These are phyloP conservation scores for Ceratocystis huliohia DNA, from an alignment of 2,329 filamentous ascomycete genomes.

Conservation along the genomic window DNA sequence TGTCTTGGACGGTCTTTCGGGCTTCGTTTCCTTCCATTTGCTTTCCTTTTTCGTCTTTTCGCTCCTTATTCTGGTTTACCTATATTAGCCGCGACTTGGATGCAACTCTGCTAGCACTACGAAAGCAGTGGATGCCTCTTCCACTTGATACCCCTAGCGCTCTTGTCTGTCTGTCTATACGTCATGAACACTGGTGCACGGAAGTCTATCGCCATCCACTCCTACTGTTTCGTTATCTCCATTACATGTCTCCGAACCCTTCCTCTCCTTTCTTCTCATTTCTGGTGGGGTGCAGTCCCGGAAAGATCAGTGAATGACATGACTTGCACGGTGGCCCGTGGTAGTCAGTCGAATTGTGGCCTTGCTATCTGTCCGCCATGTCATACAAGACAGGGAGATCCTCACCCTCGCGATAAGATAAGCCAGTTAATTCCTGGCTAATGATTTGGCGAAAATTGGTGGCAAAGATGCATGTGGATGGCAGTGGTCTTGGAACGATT, in stretches of 20 bases:
- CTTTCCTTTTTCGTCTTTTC: background rate
- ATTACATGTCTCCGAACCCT: too few species aligned
- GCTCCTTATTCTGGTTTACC: background rate
- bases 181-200: background rate
- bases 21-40: background rate
- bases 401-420: background rate
- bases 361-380: background rate
- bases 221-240: background rate
- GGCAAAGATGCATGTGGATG: background rate
- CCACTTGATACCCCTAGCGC: background rate
- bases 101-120: background rate
- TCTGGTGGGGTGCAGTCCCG: too few species aligned
- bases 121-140: background rate
- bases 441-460: background rate
- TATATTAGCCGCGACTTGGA: background rate
- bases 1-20: too few species aligned
- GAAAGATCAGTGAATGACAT: too few species aligned
- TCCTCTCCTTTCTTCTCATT: background rate
- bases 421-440: background rate
- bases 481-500: background rate
- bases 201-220: background rate
- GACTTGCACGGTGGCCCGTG: background rate
- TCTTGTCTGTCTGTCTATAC: background rate
- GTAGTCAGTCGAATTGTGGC: background rate
- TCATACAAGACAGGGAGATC: background rate